These are phyloP conservation scores for Suillus spraguei DNA, from an alignment of 768 basidiomycete genomes.

Conservation along the genomic window DNA sequence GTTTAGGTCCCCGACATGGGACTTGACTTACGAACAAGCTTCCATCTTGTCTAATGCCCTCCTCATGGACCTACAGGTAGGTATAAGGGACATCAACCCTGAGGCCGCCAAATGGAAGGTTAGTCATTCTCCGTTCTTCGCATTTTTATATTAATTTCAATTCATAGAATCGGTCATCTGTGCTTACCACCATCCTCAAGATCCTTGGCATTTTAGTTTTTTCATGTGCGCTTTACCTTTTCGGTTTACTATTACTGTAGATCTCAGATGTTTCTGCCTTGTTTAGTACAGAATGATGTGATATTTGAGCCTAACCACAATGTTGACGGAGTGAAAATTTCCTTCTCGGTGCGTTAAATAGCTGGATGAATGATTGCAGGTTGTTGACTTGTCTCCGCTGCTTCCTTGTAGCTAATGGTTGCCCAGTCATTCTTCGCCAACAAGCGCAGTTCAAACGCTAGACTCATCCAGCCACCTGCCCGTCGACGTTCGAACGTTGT, in stretches of 20 bases:
- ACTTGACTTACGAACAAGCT: slow-evolving; percentile 9
- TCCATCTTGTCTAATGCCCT: slow-evolving; percentile 9
- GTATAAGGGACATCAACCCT: not conserved
- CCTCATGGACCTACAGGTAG: slow-evolving; percentile 6
- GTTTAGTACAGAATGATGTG: not conserved
- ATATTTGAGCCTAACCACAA: not conserved
- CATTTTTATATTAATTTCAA: not conserved
- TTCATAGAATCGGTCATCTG: not conserved
- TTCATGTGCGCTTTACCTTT: not conserved
- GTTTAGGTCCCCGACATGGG: not conserved
- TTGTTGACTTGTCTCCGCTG: not conserved
- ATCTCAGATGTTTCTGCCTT: not conserved
- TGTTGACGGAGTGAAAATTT: not conserved
- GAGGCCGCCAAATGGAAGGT: not conserved
- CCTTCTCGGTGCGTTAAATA: not conserved
- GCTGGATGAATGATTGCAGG: not conserved
- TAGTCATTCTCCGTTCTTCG: not conserved
- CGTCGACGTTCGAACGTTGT: not conserved
- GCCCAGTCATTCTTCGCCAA: not conserved
- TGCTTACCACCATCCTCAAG: not conserved
- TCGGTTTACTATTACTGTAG: not conserved
- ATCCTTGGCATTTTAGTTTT: not conserved
- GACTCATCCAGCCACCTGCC: not conserved
- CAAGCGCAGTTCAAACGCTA: not conserved
- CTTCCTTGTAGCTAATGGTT: slow-evolving; percentile 1